Evolutionary conservation across 176 grass and related monocot species (phyloP).

Genomic region (Melocanna baccifera): DNA sequence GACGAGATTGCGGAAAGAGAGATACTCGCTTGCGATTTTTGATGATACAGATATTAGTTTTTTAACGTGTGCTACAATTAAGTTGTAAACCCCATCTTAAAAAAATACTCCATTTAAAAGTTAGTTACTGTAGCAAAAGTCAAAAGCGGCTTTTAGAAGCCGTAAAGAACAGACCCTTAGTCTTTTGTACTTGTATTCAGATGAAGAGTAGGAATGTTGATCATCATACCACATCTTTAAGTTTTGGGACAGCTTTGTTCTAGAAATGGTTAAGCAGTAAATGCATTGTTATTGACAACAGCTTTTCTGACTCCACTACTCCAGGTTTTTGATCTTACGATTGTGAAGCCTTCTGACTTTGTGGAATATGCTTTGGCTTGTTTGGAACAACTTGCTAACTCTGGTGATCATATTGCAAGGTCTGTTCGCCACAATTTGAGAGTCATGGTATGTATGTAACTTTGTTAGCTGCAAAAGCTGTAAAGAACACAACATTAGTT

Average conservation of each 20-base stretch:
- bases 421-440: constrained; percentile 61
- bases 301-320: constrained; percentile 39
- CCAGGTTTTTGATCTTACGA: constrained; percentile 85
- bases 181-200: background rate
- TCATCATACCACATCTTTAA: background rate
- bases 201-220: constrained; percentile 10
- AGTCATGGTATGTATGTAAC: constrained; percentile 67
- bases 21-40: too few species aligned
- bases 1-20: too few species aligned
- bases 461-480: constrained; percentile 5
- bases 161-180: too few species aligned
- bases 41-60: too few species aligned
- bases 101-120: too few species aligned
- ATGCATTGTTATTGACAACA: constrained; percentile 25
- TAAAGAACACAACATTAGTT: constrained; percentile 1
- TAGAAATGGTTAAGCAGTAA: constrained; percentile 3
- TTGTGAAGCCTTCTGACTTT: constrained; percentile 76
- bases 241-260: background rate
- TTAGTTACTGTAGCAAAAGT: too few species aligned
- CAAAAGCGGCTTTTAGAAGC: too few species aligned
- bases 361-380: constrained; percentile 76
- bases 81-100: too few species aligned
- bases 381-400: constrained; percentile 66
- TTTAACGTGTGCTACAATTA: too few species aligned
- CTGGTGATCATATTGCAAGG: constrained; percentile 66